Conservation (phyloP, 441 rosid species). For the Kokia cookei region DNA sequence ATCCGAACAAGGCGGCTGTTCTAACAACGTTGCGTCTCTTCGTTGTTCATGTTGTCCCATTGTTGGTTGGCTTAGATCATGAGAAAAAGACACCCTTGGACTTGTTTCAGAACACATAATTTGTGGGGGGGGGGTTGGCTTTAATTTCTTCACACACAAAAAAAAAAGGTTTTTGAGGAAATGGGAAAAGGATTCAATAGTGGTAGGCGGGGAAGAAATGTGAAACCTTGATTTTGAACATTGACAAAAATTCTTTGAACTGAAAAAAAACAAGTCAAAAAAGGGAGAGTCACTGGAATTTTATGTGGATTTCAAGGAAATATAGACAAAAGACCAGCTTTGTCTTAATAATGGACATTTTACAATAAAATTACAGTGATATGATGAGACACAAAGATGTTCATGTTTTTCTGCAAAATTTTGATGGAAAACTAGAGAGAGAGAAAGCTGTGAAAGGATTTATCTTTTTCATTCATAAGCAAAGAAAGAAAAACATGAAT, state of each 20-base stretch:
- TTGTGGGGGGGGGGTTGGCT: not conserved
- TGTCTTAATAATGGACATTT: not conserved
- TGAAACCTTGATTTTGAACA: not conserved
- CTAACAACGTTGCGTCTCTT: slow-evolving; percentile 43
- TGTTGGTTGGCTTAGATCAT: slow-evolving; percentile 38
- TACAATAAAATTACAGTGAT: not conserved
- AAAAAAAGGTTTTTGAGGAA: not conserved
- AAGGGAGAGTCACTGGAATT: not conserved
- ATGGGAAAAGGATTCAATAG: slow-evolving; percentile 17
- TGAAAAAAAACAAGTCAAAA: slow-evolving; percentile 6
- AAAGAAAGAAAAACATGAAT: not conserved
- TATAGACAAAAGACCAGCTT: not conserved
- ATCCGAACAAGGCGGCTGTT: slow-evolving; percentile 30
- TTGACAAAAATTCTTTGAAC: slow-evolving; percentile 8
- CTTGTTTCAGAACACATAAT: slow-evolving; percentile 59
- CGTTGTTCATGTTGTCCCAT: slow-evolving; percentile 17
- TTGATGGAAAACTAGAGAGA: not conserved
- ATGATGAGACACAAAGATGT: slow-evolving; percentile 4
- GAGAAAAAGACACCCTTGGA: slow-evolving; percentile 59
- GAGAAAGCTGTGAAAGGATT: slow-evolving; percentile 7
- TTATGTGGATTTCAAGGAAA: not conserved
- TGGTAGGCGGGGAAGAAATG: slow-evolving; percentile 15
- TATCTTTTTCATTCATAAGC: slow-evolving; percentile 1
- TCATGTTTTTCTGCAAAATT: slow-evolving; percentile 10
- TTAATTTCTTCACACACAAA: not conserved